Evolutionary conservation across 306 rosid species (phyloP).

Genomic region (Lupinus albus): DNA sequence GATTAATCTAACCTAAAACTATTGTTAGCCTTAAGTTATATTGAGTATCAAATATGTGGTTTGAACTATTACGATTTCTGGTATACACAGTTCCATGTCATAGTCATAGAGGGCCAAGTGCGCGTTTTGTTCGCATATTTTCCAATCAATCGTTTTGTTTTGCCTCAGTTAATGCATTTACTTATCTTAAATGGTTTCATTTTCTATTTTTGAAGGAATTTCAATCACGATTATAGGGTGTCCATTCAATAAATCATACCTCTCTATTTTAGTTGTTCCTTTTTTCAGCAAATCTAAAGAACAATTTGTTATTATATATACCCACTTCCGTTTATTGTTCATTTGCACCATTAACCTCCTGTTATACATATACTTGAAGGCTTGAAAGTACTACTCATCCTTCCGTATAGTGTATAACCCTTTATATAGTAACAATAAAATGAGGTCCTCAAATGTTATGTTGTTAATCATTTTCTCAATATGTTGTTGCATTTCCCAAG

Average conservation of each 20-base stretch:
- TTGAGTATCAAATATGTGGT: not conserved
- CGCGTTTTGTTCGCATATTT: not conserved
- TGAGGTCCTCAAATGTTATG: not conserved
- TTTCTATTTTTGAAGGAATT: not conserved
- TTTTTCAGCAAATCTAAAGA: constrained; percentile 4
- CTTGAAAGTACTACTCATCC: no score
- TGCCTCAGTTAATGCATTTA: not conserved
- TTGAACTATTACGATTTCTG: not conserved
- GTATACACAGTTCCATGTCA: not conserved
- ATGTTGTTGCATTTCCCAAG: no score
- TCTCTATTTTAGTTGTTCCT: not conserved
- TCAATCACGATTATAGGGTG: not conserved
- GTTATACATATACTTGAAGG: no score
- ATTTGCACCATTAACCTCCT: not conserved
- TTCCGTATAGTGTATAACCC: no score
- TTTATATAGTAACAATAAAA: not conserved
- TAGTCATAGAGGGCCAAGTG: not conserved
- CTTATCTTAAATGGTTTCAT: not conserved
- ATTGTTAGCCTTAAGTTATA: not conserved
- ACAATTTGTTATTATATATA: not conserved
- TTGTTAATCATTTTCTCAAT: not conserved
- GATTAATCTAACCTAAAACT: no score
- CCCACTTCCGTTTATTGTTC: not conserved
- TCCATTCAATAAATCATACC: not conserved
- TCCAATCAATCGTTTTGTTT: not conserved